Percentiles rank a stretch among this genome's conserved stretches.
These are phyloP conservation scores for Delphinella strobiligena DNA, from an alignment of 2,329 filamentous ascomycete species.

Conservation along the genomic window DNA sequence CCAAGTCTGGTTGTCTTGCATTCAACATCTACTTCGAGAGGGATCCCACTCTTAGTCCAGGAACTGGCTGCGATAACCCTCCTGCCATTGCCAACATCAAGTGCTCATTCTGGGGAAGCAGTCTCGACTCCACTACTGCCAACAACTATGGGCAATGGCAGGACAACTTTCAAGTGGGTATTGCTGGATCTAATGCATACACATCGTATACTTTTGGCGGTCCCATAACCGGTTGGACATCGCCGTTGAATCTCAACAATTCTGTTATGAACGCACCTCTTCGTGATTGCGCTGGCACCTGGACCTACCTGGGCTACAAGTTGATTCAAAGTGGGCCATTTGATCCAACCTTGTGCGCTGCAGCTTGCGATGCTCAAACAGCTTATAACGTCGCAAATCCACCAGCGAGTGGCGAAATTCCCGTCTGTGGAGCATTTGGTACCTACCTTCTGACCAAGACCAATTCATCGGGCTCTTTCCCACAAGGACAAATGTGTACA, in stretches of 20 bases:
- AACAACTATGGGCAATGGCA: background rate
- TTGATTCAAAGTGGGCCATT: conserved; percentile 18
- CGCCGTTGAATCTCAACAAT: conserved; percentile 10
- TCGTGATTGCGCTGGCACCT: conserved; percentile 13
- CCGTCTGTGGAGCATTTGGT: background rate
- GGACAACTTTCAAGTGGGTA: conserved; percentile 10
- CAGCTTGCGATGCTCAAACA: conserved; percentile 8
- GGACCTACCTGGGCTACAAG: conserved; percentile 17
- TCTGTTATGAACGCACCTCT: conserved; percentile 17
- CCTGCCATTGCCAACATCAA: conserved; percentile 12
- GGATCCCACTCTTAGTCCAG: conserved; percentile 4
- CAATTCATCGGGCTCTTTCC: background rate
- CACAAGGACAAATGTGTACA: conserved; percentile 1
- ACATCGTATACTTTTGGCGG: conserved; percentile 5
- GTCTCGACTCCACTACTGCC: conserved; percentile 3
- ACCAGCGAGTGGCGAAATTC: background rate
- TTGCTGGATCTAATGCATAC: conserved; percentile 10
- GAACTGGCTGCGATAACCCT: conserved; percentile 3
- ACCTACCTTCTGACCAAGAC: conserved; percentile 1
- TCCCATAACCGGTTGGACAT: conserved; percentile 4
- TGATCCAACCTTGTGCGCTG: conserved; percentile 19
- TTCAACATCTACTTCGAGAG: conserved; percentile 18
- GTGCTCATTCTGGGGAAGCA: conserved; percentile 11
- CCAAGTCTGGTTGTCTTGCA: conserved; percentile 12
- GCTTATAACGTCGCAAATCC: conserved; percentile 12